Evolutionary conservation across 139 green algal species (phyloP).

Genomic region (Chlorella sp.): DNA sequence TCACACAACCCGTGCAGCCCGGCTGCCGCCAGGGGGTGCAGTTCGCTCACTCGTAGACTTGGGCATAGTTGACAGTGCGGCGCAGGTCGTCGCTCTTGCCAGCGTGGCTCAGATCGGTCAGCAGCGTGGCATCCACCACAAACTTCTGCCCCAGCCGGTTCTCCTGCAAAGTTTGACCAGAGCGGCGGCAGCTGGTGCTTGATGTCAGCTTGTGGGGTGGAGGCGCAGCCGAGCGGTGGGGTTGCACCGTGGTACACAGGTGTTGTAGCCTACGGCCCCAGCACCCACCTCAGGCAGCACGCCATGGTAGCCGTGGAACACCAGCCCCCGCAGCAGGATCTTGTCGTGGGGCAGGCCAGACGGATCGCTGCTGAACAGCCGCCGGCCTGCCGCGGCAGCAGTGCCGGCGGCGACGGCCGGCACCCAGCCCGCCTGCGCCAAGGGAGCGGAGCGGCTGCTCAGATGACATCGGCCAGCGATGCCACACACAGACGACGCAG

Average conservation of each 20-base stretch:
- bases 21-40: no score
- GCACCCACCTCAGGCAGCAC: slow-evolving; percentile 36
- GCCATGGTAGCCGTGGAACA: slow-evolving; percentile 65
- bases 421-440: no score
- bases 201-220: no score
- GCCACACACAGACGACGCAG: no score
- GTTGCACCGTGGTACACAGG: no score
- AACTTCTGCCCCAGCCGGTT: slow-evolving; percentile 74
- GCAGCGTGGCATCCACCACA: slow-evolving; percentile 61
- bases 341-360: slow-evolving; percentile 31
- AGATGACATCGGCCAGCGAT: no score
- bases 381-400: background rate
- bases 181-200: background rate
- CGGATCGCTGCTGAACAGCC: background rate
- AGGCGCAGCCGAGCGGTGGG: no score
- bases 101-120: slow-evolving; percentile 43
- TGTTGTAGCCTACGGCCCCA: background rate
- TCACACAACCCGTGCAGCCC: no score
- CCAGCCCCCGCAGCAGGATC: slow-evolving; percentile 52
- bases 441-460: no score
- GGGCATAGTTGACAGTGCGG: slow-evolving; percentile 65
- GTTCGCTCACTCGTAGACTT: slow-evolving; percentile 54
- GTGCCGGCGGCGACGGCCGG: no score
- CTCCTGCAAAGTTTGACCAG: slow-evolving; percentile 52
- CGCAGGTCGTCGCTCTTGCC: slow-evolving; percentile 59